Evolutionary conservation across 1,284 basidiomycete species (phyloP), one percentile per base, ranked within the genome.

Genomic region (Heterobasidion annosum): DNA sequence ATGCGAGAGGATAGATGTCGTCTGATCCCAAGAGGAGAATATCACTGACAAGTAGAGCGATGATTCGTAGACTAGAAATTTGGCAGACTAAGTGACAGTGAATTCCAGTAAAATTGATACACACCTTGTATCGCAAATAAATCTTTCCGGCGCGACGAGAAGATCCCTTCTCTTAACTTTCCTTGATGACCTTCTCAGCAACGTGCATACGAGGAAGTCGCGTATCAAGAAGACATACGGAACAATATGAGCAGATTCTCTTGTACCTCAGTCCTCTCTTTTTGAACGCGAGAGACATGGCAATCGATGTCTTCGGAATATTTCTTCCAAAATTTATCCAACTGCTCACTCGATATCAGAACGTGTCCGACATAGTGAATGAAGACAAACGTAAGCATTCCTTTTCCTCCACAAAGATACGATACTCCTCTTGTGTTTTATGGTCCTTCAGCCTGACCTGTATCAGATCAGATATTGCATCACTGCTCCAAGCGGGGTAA

Each of bases 141-240:
- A 61, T 86, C 85, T 33, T 57, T 68, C 55, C 85, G 72, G 34
- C 71, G 69, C 3, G 81, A 78, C 0, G 85, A 78, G 6, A 75
- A 72, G 5, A 88, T 68, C 0, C 85, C 85, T 67, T 88, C 85
- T 51, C 85, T 72, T 9, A 88, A 68, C 63, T 88, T 88, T 33
- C 85, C 85, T 88, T 57, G 7, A 47, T 10, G 42, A 50, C 7
- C 13, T 15, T 46, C 18, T 18, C 18, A 33, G 37, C 8, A 8
- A 37, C 25, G 43, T 7, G 40, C 37, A 25, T 49, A 53, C 1
- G 15, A 33, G 19, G 42, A 44, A 18, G 33, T 8, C 8, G 15
- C 34, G 16, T 25, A 25, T 4, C 16, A 9, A 49, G 35, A 48
- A 2, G 15, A 69, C 82, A 66, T 60, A 87, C 85, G 75, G 59